Base-by-base conservation (phyloP, 768 basidiomycete species). In the Suillus weaverae region DNA sequence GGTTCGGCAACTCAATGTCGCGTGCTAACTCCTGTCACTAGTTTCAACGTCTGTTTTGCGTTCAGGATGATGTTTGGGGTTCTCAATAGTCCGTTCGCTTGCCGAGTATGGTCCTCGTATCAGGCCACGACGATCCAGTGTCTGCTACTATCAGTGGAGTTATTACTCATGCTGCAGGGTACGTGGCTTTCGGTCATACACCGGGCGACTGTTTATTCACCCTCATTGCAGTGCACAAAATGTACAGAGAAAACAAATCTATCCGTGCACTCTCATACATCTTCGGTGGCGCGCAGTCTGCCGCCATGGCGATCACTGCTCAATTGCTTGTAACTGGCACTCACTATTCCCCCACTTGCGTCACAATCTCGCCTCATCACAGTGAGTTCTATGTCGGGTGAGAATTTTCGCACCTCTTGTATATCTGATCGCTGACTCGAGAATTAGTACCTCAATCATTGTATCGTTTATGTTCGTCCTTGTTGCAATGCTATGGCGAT, bases 401-500 rank as follows among this genome's bases (percentile, higher is more conserved):
- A 41, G 64, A 7, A 20, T 7, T 33, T n/a, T n/a, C 5, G 9
- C 9, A 18, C 22, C 7, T 16, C 14, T 62, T 30, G 18, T n/a
- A 62, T 35, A 18, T 18, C 43, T 22, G 39, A 18, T 67, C 5
- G 62, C 39, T 36, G 2, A 44, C 10, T 51, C 4, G 6, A 20
- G 20, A 39, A 69, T 8, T 20, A 66, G 72, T 10, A 53, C 61
- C 7, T 69, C 71, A 38, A 74, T 68, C 6, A 65, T 74, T 66
- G 64, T 65, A 5, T 69, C 62, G 5, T 65, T 65, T 35, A 0
- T 64, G 3, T 1, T 66, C 1, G 44, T 74, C 44, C 62, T 67
- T 22, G 65, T 69, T 61, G 64, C 74, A 68, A 65, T 70, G 1
- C 66, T 69, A 33, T 72, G 64, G 68, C 64, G 65, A 39, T 73